Evolutionary conservation across 176 grass and related monocot genomes (phyloP).

Genomic region (Carex pumila): DNA sequence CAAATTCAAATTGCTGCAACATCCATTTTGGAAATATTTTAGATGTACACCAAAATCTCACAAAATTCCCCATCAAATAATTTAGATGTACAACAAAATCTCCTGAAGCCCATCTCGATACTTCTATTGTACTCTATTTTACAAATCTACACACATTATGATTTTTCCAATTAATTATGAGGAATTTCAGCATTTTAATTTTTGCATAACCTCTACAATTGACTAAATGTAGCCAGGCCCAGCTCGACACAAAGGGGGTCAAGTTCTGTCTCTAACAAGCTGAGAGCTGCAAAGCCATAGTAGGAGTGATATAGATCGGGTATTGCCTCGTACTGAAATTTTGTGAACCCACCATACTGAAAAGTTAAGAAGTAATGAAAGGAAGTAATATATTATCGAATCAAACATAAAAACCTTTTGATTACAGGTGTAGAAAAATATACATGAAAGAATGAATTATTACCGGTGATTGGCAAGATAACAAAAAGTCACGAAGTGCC

Average conservation of each 20-base stretch:
- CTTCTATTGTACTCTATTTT: not conserved
- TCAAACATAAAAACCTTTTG: not conserved
- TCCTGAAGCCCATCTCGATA: not conserved
- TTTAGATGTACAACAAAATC: not conserved
- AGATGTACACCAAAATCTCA: not conserved
- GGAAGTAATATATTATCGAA: not conserved
- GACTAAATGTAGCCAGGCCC: slow-evolving; percentile 26
- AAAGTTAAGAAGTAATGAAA: not conserved
- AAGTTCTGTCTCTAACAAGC: slow-evolving; percentile 49
- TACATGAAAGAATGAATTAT: not conserved
- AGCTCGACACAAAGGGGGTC: slow-evolving; percentile 42
- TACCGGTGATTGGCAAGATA: slow-evolving; percentile 77
- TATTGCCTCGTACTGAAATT: slow-evolving; percentile 27
- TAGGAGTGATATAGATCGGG: slow-evolving; percentile 80
- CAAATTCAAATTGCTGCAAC: not conserved
- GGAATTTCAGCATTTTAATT: not conserved
- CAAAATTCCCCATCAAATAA: not conserved
- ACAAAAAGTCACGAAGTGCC: slow-evolving; percentile 54
- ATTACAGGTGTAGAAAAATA: not conserved
- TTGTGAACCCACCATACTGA: slow-evolving; percentile 77
- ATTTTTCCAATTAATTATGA: not conserved
- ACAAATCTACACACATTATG: not conserved
- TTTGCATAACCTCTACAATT: slow-evolving; percentile 14
- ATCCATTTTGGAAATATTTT: not conserved
- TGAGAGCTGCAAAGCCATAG: slow-evolving; percentile 72